Base-by-base conservation (phyloP, 2,329 filamentous ascomycete species). In the Aspergillus sp. region DNA sequence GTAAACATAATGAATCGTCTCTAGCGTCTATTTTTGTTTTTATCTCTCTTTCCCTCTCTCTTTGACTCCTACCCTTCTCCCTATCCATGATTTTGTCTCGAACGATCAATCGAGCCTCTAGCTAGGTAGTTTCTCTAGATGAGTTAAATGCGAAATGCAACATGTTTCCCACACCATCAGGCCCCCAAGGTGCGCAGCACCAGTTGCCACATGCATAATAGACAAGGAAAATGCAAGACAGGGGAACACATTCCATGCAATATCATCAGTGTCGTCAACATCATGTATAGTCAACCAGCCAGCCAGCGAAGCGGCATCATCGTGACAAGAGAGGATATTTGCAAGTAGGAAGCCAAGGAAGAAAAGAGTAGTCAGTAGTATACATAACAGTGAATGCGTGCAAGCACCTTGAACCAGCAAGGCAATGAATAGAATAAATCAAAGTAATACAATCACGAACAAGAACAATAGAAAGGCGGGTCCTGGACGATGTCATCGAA, bases 21-120 rank as follows among this genome's bases (percentile, higher is more conserved):
- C 55, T 39, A 49, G 19, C 43, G 23, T 63, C 30, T 41, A 25
- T 41, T 49, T 32, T 48, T 50, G 30, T 28, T 30, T 47, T 19
- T 41, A 10, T 41, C 45, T 12, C 30, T 32, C 15, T 9, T 8
- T 47, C n/a, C 21, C 30, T n/a, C 25, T 25, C 25, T 25, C 7
- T 49, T 15, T 50, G 32, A 36, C 10, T 21, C 41, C 30, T 53
- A 5, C 39, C 43, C 38, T 51, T 39, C 32, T 21, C n/a, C 13
- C 12, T 32, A 15, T 36, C 5, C 12, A 36, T 36, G 32, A 13
- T 57, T 19, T 41, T 15, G 32, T 52, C 47, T 43, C 23, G 8
- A 50, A 19, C 2, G 25, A 32, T 15, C 17, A 19, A 45, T 15
- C 17, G 41, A 45, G 21, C 25, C 3, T 30, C 47, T 50, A 50